These are phyloP conservation scores for Cadophora gregata DNA, from an alignment of 2,329 filamentous ascomycete species.

Conservation along the genomic window DNA sequence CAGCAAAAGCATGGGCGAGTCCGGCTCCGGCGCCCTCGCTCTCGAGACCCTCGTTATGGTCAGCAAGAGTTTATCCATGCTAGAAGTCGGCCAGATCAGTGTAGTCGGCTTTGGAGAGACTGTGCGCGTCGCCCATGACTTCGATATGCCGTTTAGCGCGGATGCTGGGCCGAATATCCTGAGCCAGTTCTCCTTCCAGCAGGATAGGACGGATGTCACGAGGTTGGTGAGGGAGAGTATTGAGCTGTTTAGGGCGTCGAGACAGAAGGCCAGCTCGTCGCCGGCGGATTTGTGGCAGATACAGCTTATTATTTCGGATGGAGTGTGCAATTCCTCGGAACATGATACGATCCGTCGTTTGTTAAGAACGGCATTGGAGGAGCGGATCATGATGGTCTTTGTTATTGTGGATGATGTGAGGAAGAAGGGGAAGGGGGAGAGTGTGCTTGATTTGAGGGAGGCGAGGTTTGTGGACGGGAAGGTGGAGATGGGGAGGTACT, in stretches of 20 bases:
- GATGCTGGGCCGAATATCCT: slow-evolving; percentile 85
- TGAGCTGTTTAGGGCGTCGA: slow-evolving; percentile 79
- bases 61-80: slow-evolving; percentile 83
- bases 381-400: slow-evolving; percentile 97
- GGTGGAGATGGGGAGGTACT: slow-evolving; percentile 85
- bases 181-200: slow-evolving; percentile 82
- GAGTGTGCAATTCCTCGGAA: slow-evolving; percentile 80
- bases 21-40: slow-evolving; percentile 75
- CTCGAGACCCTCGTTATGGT: slow-evolving; percentile 96
- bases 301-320: slow-evolving; percentile 90
- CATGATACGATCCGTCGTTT: slow-evolving; percentile 84
- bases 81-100: slow-evolving; percentile 93
- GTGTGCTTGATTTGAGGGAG: slow-evolving; percentile 87
- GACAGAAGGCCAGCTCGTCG: slow-evolving; percentile 56
- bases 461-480: slow-evolving; percentile 76
- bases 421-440: slow-evolving; percentile 60
- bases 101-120: slow-evolving; percentile 88
- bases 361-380: slow-evolving; percentile 86
- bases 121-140: slow-evolving; percentile 84
- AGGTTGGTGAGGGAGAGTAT: slow-evolving; percentile 80
- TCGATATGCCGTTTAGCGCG: slow-evolving; percentile 80
- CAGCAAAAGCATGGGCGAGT: slow-evolving; percentile 90
- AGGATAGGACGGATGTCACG: slow-evolving; percentile 84
- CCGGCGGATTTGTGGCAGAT: slow-evolving; percentile 91
- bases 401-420: slow-evolving; percentile 82